Evolutionary conservation across 345 rosid species (phyloP), one percentile per base, ranked within the genome.

Genomic region (Pistacia atlantica): DNA sequence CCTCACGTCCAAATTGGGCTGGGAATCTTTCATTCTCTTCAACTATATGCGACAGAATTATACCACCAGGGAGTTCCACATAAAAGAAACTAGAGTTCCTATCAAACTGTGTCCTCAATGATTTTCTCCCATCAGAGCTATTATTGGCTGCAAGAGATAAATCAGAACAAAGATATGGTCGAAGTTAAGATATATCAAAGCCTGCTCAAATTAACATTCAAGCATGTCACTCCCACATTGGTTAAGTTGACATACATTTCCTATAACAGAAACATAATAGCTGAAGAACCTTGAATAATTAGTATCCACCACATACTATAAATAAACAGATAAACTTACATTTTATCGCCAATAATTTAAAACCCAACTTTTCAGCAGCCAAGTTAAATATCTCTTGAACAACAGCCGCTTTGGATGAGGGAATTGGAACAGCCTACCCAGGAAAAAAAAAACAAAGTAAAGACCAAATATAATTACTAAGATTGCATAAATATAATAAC

Each of bases 1-100:
- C 99, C 95, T 92, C 98, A 2, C 96, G 96, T 81, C 98, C 99
- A 79, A 93, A 95, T 78, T 93, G 98, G 59, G 90, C 89, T 18
- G 96, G 99, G 77, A 92, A 95, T 67, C 66, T 89, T 81, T 90
- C 95, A 52, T 89, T 90, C 80, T 92, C 99, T 65, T 90, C 91
- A 74, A 92, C 76, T 46, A 79, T 69, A 84, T 89, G 97, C 11
- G 82, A 87, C 54, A 93, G 71, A 64, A 90, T 68, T 11, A 89
- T 82, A 64, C 94, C 94, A 72, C 85, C 96, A 62, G 97, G 91
- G 65, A 90, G 91, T 80, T 90, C 93, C 79, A 85, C 92, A 74
- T 95, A 92, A 84, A 93, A 95, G 84, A 89, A 89, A 80, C 89
- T 90, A 54, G 49, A 73, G 74, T 82, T 89, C 68, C 76, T 74